These are phyloP conservation scores for Aspergillus olivimuriae DNA, from an alignment of 495 filamentous ascomycete genomes.

Conservation along the genomic window DNA sequence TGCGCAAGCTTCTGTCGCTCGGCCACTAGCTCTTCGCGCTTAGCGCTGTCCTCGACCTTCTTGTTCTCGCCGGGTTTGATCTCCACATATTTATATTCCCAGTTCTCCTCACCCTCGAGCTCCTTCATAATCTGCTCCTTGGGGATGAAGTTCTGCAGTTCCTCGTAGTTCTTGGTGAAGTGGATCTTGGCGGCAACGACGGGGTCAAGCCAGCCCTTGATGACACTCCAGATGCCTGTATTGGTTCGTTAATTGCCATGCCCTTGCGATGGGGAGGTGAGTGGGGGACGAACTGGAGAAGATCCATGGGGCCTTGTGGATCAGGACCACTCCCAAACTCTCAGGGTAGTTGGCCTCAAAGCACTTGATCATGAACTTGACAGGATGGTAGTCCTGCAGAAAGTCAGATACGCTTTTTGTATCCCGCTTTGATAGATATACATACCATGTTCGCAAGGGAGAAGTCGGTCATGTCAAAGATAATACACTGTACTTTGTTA, in stretches of 20 bases:
- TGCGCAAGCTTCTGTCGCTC: constrained; percentile 56
- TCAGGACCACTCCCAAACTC: constrained; percentile 81
- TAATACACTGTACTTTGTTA: constrained; percentile 51
- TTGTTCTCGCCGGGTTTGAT: constrained; percentile 64
- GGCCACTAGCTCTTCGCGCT: constrained; percentile 52
- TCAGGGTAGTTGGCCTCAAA: constrained; percentile 99
- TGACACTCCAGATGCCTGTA: constrained; percentile 76
- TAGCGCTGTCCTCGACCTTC: constrained; percentile 58
- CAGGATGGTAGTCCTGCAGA: constrained; percentile 78
- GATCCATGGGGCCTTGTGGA: constrained; percentile 95
- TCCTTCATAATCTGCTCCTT: constrained; percentile 67
- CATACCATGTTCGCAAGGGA: constrained; percentile 88
- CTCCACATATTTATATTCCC: constrained; percentile 72
- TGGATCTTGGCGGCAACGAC: constrained; percentile 93
- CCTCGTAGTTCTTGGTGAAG: constrained; percentile 78
- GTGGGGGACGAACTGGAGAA: constrained; percentile 66
- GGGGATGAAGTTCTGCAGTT: constrained; percentile 72
- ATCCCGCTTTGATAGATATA: not conserved
- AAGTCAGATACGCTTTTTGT: constrained; percentile 8
- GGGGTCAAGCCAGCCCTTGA: constrained; percentile 93
- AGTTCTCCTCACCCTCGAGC: constrained; percentile 75
- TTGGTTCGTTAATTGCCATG: not conserved
- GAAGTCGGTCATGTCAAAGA: constrained; percentile 96
- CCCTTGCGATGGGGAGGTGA: not conserved
- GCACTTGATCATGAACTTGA: constrained; percentile 99